Conservation (phyloP, 2,329 filamentous ascomycete genomes). For the Helicocarpus griseus region DNA sequence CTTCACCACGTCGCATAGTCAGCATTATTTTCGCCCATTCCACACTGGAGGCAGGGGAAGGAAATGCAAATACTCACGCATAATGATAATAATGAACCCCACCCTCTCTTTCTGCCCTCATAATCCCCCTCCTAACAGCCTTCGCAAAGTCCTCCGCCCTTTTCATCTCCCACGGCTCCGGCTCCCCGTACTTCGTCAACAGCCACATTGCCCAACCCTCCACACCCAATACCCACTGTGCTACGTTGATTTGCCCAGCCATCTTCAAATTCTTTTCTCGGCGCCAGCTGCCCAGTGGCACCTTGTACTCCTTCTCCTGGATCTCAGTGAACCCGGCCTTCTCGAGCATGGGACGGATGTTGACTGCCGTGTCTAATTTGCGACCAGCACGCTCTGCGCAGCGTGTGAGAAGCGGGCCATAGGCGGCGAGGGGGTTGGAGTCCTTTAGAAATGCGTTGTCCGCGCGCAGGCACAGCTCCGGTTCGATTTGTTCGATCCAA, state of each 20-base stretch:
- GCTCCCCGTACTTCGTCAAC: not conserved
- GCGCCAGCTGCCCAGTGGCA: conserved; percentile 34
- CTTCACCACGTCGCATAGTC: not conserved
- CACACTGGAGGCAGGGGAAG: not conserved
- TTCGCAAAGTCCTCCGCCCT: not conserved
- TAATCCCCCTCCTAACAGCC: not conserved
- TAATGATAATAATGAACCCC: not conserved
- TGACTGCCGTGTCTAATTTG: conserved; percentile 14
- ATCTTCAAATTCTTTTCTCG: conserved; percentile 17
- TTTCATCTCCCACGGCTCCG: not conserved
- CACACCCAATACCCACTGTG: conserved; percentile 6
- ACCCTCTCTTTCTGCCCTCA: not conserved
- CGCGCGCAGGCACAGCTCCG: conserved; percentile 12
- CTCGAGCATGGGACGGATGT: conserved; percentile 19
- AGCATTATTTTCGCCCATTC: not conserved
- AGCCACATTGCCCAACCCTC: conserved; percentile 7
- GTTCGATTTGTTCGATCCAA: conserved; percentile 23
- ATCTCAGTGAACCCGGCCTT: conserved; percentile 38
- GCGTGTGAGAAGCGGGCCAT: conserved; percentile 5
- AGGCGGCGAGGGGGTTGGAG: too few species aligned
- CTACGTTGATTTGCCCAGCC: not conserved
- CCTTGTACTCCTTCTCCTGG: conserved; percentile 29
- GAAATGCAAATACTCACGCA: not conserved
- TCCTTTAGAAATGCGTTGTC: conserved; percentile 15
- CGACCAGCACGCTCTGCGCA: conserved; percentile 10